Evolutionary conservation across 2,329 filamentous ascomycete species (phyloP).

Genomic region (Fusarium buharicum): DNA sequence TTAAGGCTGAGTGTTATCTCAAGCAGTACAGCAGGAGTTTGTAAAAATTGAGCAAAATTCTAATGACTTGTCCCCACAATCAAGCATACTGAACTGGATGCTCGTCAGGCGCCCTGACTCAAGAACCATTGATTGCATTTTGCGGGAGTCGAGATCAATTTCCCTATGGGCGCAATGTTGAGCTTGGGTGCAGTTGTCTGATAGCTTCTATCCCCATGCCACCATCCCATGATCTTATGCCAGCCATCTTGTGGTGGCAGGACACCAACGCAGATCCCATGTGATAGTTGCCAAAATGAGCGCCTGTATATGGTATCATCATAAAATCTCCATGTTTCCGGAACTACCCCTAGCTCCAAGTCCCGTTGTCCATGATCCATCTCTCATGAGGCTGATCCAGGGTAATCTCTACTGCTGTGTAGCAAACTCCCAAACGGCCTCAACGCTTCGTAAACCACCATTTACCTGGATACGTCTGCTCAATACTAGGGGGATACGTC

Average conservation of each 20-base stretch:
- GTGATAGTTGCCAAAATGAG: too few species aligned
- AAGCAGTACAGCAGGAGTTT: constrained; percentile 24
- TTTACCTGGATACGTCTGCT: constrained; percentile 51
- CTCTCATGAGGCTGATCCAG: neutral
- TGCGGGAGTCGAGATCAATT: too few species aligned
- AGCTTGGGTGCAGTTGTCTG: constrained; percentile 6
- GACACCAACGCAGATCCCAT: too few species aligned
- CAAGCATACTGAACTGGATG: neutral
- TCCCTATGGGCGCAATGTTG: too few species aligned
- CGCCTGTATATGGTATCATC: constrained; percentile 1
- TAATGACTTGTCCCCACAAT: neutral
- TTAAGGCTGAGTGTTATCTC: neutral
- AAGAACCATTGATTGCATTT: too few species aligned
- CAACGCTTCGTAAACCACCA: constrained; percentile 40
- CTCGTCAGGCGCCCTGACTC: neutral
- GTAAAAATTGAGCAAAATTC: neutral
- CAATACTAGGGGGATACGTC: constrained; percentile 55
- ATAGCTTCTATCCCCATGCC: neutral
- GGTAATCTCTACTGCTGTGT: neutral
- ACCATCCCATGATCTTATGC: too few species aligned
- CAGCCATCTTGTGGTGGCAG: too few species aligned
- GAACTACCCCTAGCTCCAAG: constrained; percentile 27
- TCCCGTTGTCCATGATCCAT: constrained; percentile 29
- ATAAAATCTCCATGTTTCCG: constrained; percentile 39
- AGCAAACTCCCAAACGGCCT: constrained; percentile 2